These are phyloP conservation scores for Colletotrichum tanaceti DNA, from an alignment of 2,329 filamentous ascomycete genomes.

Conservation along the genomic window DNA sequence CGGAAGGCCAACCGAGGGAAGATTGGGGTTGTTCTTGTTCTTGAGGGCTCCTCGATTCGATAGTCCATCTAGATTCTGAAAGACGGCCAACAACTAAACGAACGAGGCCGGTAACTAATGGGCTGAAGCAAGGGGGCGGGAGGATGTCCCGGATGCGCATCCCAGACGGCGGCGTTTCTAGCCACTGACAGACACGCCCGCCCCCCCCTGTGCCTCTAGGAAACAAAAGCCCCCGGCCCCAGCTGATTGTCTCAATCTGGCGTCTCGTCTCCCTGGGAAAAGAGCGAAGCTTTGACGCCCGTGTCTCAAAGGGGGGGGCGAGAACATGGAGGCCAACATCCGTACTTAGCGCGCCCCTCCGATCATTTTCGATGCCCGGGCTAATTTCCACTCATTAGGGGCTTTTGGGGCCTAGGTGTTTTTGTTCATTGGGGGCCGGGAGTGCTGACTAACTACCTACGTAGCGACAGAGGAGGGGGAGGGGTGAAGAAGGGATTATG, in stretches of 20 bases:
- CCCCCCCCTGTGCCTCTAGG: not conserved
- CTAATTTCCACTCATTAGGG: constrained; percentile 29
- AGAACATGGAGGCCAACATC: not conserved
- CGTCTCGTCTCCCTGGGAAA: constrained; percentile 8
- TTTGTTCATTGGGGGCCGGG: too few relatives aligned
- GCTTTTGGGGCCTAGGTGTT: constrained; percentile 1
- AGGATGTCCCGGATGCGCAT: not conserved
- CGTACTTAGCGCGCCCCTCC: constrained; percentile 27
- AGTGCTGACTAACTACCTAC: too few relatives aligned
- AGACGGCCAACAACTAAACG: too few relatives aligned
- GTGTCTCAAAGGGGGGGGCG: constrained; percentile 17
- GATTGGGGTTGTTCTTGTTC: too few relatives aligned
- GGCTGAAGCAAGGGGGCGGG: not conserved
- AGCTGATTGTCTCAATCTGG: constrained; percentile 16
- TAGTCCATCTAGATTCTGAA: too few relatives aligned
- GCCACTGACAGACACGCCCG: not conserved
- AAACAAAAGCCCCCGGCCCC: not conserved
- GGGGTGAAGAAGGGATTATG: too few relatives aligned
- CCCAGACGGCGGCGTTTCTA: not conserved
- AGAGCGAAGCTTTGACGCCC: constrained; percentile 15
- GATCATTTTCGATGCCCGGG: constrained; percentile 26
- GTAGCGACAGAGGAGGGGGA: too few relatives aligned
- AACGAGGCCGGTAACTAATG: too few relatives aligned
- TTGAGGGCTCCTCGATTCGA: too few relatives aligned
- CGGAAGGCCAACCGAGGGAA: not conserved